phyloP scores from a whole-genome alignment of 1,284 basidiomycete species.

The Leccinum insigne region DNA sequence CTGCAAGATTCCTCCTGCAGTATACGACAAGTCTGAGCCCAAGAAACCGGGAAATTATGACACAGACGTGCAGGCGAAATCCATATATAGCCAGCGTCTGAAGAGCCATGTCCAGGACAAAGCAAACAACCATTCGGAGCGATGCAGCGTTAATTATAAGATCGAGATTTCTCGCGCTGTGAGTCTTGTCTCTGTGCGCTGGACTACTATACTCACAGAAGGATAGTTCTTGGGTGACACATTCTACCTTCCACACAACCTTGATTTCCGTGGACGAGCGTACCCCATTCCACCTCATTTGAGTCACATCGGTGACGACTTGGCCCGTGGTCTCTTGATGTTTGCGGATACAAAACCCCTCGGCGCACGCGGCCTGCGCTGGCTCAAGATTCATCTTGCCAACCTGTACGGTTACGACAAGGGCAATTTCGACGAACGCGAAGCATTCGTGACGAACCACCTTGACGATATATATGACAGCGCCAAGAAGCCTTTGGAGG shows the following conservation, averaged over 20 bases:
- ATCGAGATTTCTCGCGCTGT: too few relatives aligned
- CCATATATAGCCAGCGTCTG: conserved; percentile 59
- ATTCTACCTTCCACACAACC: conserved; percentile 57
- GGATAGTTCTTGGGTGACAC: conserved; percentile 69
- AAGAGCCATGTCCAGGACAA: conserved; percentile 64
- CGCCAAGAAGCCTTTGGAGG: conserved; percentile 83
- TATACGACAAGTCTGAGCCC: conserved; percentile 64
- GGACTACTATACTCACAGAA: too few relatives aligned
- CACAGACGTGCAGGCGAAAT: conserved; percentile 67
- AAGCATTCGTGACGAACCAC: conserved; percentile 73
- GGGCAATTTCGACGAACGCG: conserved; percentile 91
- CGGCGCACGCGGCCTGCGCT: conserved; percentile 76
- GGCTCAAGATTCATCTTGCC: conserved; percentile 93
- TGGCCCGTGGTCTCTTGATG: conserved; percentile 86
- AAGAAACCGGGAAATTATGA: conserved; percentile 60
- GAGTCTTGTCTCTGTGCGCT: too few relatives aligned
- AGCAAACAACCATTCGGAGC: conserved; percentile 85
- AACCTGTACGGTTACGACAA: conserved; percentile 97
- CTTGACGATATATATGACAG: conserved; percentile 83
- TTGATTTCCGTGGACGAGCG: conserved; percentile 73
- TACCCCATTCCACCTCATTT: conserved; percentile 98
- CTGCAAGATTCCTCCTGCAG: conserved; percentile 68
- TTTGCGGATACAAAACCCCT: conserved; percentile 86
- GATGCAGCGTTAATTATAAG: conserved; percentile 61
- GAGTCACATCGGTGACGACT: conserved; percentile 95